phyloP scores from a whole-genome alignment of 2,329 filamentous ascomycete species.

The Diaporthe vexans region DNA sequence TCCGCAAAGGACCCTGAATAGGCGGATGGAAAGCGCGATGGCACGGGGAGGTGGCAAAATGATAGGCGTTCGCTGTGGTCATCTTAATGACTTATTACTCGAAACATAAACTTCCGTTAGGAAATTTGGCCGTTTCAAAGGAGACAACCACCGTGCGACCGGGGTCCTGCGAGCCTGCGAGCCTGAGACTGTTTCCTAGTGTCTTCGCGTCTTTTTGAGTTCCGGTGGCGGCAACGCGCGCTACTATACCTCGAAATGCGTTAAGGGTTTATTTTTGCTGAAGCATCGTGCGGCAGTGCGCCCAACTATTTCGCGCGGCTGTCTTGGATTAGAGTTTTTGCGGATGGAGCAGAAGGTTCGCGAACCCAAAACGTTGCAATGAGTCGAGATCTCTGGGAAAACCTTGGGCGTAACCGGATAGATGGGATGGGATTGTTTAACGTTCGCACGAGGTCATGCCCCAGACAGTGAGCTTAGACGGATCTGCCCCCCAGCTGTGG shows the following conservation, averaged over 20 bases:
- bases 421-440: constrained; percentile 17
- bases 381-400: constrained; percentile 29
- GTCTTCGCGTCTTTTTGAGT: not conserved
- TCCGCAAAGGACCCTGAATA: constrained; percentile 30
- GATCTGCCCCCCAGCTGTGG: constrained; percentile 2
- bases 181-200: not conserved
- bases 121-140: constrained; percentile 30
- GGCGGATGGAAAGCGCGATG: not conserved
- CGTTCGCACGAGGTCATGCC: constrained; percentile 17
- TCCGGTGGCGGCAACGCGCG: constrained; percentile 15
- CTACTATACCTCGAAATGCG: not conserved
- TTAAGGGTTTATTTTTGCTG: not conserved
- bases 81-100: constrained; percentile 29
- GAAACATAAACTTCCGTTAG: constrained; percentile 21
- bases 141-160: constrained; percentile 7
- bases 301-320: not conserved
- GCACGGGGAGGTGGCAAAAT: constrained; percentile 21
- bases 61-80: not conserved
- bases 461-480: constrained; percentile 1
- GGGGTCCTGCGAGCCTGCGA: not conserved
- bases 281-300: constrained; percentile 15
- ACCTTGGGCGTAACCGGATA: not conserved
- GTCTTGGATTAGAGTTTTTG: constrained; percentile 8
- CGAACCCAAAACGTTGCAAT: constrained; percentile 29
- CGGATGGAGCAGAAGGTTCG: constrained; percentile 18